These are phyloP conservation scores for Selenicereus undatus DNA, from an alignment of 148 eudicot genomes.

Conservation along the genomic window DNA sequence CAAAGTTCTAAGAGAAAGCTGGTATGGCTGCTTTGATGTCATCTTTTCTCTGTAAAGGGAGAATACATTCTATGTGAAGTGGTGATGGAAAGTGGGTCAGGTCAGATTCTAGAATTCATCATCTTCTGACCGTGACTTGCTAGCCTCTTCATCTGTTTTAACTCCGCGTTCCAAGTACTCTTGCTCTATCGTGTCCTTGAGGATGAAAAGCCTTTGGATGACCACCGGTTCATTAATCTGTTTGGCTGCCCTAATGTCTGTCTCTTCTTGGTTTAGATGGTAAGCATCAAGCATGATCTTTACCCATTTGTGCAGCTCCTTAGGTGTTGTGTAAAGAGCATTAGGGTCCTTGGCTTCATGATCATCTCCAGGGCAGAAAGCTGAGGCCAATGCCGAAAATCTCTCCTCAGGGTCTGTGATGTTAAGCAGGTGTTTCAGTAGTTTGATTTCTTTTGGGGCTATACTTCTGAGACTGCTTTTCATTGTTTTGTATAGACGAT, in stretches of 20 bases:
- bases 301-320: constrained; percentile 95
- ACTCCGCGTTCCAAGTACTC: constrained; percentile 65
- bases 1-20: background rate
- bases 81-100: background rate
- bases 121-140: constrained; percentile 26
- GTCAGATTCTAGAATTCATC: constrained; percentile 14
- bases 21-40: background rate
- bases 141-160: constrained; percentile 35
- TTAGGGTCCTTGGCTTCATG: constrained; percentile 56
- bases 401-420: constrained; percentile 96
- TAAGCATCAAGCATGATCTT: constrained; percentile 91
- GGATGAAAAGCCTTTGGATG: constrained; percentile 85
- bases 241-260: constrained; percentile 83
- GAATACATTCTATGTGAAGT: background rate
- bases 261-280: constrained; percentile 71
- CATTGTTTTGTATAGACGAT: constrained; percentile 75
- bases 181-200: constrained; percentile 80
- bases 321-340: constrained; percentile 86
- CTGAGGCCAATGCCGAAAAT: constrained; percentile 91
- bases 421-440: constrained; percentile 85
- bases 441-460: constrained; percentile 82
- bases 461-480: constrained; percentile 86
- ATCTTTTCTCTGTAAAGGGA: background rate
- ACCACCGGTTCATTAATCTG: constrained; percentile 72
- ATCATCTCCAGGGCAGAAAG: constrained; percentile 83